Evolutionary conservation across 495 filamentous ascomycete species (phyloP).

Genomic region (Cercophora scortea): DNA sequence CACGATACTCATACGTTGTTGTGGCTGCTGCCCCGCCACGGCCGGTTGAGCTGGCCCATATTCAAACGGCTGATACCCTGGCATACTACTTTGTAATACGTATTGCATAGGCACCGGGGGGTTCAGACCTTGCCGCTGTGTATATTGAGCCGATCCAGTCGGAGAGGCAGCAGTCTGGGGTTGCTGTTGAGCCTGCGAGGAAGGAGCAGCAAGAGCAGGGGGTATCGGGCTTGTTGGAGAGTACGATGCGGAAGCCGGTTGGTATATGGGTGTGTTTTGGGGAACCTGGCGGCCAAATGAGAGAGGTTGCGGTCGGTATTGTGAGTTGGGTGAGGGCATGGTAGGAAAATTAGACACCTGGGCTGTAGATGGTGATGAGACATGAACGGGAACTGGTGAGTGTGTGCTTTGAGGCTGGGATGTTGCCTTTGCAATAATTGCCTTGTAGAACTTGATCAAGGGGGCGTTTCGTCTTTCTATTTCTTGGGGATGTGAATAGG

Average conservation of each 20-base stretch:
- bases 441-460: conserved; percentile 6
- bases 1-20: background rate
- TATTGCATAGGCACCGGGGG: background rate
- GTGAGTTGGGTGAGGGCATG: too few relatives aligned
- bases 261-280: too few relatives aligned
- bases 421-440: background rate
- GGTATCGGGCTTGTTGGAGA: background rate
- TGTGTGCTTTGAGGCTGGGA: background rate
- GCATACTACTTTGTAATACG: background rate
- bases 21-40: background rate
- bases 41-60: background rate
- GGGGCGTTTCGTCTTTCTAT: conserved; percentile 4
- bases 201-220: background rate
- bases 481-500: background rate
- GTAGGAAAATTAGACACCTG: background rate
- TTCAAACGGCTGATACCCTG: too few relatives aligned
- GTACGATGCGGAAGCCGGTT: background rate
- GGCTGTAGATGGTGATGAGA: background rate
- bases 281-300: too few relatives aligned
- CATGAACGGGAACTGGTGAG: background rate
- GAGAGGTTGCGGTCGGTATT: too few relatives aligned
- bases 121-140: background rate
- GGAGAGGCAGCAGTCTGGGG: background rate
- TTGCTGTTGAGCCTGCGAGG: background rate
- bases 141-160: background rate